These are phyloP conservation scores for Claviceps sorghi DNA, from an alignment of 2,329 filamentous ascomycete genomes.

Conservation along the genomic window DNA sequence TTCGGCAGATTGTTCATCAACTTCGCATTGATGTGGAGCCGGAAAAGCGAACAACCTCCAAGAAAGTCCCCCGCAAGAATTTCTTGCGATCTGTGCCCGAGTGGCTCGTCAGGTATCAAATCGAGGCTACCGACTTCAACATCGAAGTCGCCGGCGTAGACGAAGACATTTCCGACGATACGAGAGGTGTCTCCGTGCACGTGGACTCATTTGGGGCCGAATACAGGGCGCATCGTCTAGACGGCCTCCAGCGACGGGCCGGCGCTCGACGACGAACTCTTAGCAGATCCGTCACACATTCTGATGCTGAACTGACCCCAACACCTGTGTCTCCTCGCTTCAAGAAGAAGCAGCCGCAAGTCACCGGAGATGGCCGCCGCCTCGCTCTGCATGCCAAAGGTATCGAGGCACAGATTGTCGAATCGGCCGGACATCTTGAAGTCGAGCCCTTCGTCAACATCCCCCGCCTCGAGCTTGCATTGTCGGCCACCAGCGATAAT, in stretches of 20 bases:
- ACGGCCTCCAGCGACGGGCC: constrained; percentile 40
- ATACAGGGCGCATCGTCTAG: constrained; percentile 69
- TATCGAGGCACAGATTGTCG: constrained; percentile 80
- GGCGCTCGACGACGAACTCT: constrained; percentile 55
- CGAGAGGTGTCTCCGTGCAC: constrained; percentile 71
- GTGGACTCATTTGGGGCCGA: constrained; percentile 78
- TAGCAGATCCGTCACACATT: constrained; percentile 53
- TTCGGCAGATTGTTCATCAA: constrained; percentile 82
- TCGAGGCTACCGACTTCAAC: constrained; percentile 81
- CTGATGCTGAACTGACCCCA: constrained; percentile 47
- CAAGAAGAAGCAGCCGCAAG: constrained; percentile 39
- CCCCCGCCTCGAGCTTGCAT: constrained; percentile 72
- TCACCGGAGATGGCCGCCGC: constrained; percentile 61
- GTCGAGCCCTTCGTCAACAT: constrained; percentile 73
- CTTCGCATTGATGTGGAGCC: constrained; percentile 56
- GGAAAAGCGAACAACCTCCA: constrained; percentile 35
- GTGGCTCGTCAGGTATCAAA: constrained; percentile 72
- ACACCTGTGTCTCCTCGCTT: constrained; percentile 23
- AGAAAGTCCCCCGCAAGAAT: constrained; percentile 41
- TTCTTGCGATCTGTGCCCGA: constrained; percentile 64
- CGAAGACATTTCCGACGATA: constrained; percentile 63
- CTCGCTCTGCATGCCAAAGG: constrained; percentile 69
- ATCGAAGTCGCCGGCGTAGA: constrained; percentile 85
- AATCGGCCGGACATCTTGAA: constrained; percentile 72
- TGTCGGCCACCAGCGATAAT: constrained; percentile 72